phyloP scores from a whole-genome alignment of 441 rosid genomes.

The Capsella rubella region DNA sequence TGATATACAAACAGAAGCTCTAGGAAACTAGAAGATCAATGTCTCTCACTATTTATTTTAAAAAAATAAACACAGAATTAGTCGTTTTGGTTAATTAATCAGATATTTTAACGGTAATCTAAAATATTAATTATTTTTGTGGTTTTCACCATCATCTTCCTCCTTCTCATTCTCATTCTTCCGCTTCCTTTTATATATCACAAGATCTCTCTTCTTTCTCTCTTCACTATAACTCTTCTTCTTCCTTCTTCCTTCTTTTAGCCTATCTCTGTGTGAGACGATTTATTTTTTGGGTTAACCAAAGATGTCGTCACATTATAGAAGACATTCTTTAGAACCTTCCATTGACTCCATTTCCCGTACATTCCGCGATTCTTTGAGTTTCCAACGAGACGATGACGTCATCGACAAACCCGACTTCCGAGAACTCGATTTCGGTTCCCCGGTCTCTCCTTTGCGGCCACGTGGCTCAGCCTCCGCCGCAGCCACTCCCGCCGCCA shows the following conservation, averaged over 20 bases:
- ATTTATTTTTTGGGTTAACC: not conserved
- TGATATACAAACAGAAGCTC: constrained; percentile 20
- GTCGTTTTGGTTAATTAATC: constrained; percentile 19
- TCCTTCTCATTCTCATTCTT: constrained; percentile 34
- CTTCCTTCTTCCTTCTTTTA: not conserved
- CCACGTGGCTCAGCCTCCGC: constrained; percentile 47
- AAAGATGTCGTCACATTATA: constrained; percentile 51
- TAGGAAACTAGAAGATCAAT: constrained; percentile 36
- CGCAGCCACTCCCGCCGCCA: constrained; percentile 42
- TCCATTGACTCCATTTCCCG: constrained; percentile 49
- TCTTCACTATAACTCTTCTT: constrained; percentile 30
- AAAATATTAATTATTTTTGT: not conserved
- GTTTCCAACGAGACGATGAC: constrained; percentile 35
- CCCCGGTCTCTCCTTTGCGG: constrained; percentile 58
- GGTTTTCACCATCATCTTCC: constrained; percentile 16
- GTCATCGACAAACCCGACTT: constrained; percentile 69
- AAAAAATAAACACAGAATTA: constrained; percentile 1
- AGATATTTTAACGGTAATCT: not conserved
- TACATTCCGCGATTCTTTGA: constrained; percentile 49
- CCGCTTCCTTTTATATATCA: constrained; percentile 40
- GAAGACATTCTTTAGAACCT: constrained; percentile 43
- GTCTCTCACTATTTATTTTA: constrained; percentile 10
- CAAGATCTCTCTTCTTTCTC: constrained; percentile 38
- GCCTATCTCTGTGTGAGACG: not conserved
- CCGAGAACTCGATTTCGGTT: constrained; percentile 64